A percentile compares a stretch with the other conserved stretches of the same genome.
Conservation (phyloP, 2,329 filamentous ascomycete genomes). For the Calonectria honghensis region DNA sequence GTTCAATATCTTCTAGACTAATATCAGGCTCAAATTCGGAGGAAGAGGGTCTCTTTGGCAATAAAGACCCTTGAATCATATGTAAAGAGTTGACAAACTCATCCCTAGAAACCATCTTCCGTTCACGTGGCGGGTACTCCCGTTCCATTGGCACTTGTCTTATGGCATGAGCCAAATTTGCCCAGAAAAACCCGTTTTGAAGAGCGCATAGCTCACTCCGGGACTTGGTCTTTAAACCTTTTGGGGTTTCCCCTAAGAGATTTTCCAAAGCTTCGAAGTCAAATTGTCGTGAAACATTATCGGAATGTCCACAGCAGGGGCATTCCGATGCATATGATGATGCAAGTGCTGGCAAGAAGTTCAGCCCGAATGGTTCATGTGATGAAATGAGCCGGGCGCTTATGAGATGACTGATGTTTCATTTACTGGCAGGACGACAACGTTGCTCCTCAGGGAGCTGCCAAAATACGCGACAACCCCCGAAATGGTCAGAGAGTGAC, state of each 20-base stretch:
- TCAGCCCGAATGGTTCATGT: neutral
- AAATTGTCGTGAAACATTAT: neutral
- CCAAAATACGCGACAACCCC: slow-evolving; percentile 8
- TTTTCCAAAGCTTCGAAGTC: neutral
- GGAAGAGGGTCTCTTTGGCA: neutral
- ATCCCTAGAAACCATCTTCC: neutral
- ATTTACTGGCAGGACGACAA: neutral
- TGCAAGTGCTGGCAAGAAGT: slow-evolving; percentile 3
- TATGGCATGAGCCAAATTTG: slow-evolving; percentile 4
- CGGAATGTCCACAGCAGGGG: slow-evolving; percentile 7
- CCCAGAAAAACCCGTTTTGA: neutral
- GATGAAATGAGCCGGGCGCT: neutral
- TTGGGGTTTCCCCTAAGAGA: slow-evolving; percentile 2
- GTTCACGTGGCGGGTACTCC: neutral
- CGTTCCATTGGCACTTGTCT: neutral
- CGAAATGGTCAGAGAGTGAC: slow-evolving; percentile 2
- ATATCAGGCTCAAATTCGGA: slow-evolving; percentile 8
- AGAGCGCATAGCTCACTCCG: neutral
- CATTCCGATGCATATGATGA: slow-evolving; percentile 2
- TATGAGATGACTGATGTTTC: neutral
- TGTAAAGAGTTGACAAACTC: neutral
- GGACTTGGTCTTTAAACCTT: slow-evolving; percentile 5
- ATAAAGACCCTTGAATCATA: neutral
- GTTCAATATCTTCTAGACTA: neutral
- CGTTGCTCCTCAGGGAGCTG: slow-evolving; percentile 2